phyloP scores from a whole-genome alignment of 371 early-diverging fungal species.

The Mucor velutinosus region DNA sequence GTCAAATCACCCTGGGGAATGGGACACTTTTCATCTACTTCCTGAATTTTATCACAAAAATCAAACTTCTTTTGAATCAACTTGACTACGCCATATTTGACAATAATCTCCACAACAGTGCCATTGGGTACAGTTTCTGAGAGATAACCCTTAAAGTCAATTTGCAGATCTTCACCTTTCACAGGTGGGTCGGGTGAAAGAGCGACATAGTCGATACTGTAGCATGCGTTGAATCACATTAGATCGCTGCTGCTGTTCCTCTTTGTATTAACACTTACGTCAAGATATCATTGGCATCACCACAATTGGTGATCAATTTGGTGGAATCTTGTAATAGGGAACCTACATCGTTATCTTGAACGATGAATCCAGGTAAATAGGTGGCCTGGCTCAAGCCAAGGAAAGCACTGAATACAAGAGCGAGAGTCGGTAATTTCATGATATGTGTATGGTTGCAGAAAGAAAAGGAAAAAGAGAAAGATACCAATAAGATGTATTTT shows the following conservation, averaged over 20 bases:
- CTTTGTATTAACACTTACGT: slow-evolving; percentile 14
- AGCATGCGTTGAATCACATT: not conserved
- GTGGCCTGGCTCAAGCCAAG: slow-evolving; percentile 13
- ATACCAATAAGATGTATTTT: not conserved
- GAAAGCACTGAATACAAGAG: not conserved
- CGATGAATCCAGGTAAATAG: slow-evolving; percentile 18
- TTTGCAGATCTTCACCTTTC: slow-evolving; percentile 49
- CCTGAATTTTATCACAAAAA: slow-evolving; percentile 54
- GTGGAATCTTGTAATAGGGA: slow-evolving; percentile 16
- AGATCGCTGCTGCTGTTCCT: not conserved
- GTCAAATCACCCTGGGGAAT: slow-evolving; percentile 48
- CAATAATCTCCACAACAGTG: slow-evolving; percentile 45
- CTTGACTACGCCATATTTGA: slow-evolving; percentile 52
- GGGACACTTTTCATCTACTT: slow-evolving; percentile 61
- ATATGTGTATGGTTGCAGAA: not conserved
- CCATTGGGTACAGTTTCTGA: slow-evolving; percentile 54
- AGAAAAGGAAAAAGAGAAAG: slow-evolving; percentile 7
- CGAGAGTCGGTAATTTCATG: slow-evolving; percentile 13
- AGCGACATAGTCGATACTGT: slow-evolving; percentile 45
- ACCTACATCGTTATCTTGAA: slow-evolving; percentile 17
- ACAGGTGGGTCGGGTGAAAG: slow-evolving; percentile 62
- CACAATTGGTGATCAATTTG: slow-evolving; percentile 29
- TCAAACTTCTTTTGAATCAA: slow-evolving; percentile 47
- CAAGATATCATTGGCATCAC: slow-evolving; percentile 21
- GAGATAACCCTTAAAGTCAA: slow-evolving; percentile 58